Conservation (phyloP, 257 asterid genomes). For the Penstemon davidsonii region DNA sequence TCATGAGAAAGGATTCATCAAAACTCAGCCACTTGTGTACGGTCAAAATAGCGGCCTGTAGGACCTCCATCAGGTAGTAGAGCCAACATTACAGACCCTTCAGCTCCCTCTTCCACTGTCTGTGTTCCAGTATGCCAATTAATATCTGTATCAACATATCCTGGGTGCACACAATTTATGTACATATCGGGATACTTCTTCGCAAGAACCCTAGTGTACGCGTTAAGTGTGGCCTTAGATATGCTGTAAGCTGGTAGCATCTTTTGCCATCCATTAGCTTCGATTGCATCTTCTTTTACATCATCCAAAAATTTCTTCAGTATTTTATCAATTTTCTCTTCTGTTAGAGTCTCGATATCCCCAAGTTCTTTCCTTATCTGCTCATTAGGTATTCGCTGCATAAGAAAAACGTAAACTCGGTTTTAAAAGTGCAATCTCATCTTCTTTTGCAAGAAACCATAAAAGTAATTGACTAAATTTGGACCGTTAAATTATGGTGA, state of each 20-base stretch:
- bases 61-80: slow-evolving; percentile 66
- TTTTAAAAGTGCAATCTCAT: background rate
- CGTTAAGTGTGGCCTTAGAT: slow-evolving; percentile 71
- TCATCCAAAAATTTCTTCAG: slow-evolving; percentile 54
- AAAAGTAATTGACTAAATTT: background rate
- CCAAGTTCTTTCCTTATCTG: slow-evolving; percentile 57
- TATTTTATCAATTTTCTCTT: slow-evolving; percentile 53
- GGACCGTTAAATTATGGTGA: background rate
- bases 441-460: background rate
- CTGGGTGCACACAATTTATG: slow-evolving; percentile 78
- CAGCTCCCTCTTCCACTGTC: slow-evolving; percentile 69
- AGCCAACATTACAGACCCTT: slow-evolving; percentile 69
- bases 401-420: slow-evolving; percentile 14
- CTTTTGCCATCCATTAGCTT: slow-evolving; percentile 75
- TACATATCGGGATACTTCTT: slow-evolving; percentile 64
- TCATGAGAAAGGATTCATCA: slow-evolving; percentile 27
- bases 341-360: slow-evolving; percentile 58
- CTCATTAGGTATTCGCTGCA: slow-evolving; percentile 69
- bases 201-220: slow-evolving; percentile 73
- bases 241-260: slow-evolving; percentile 82
- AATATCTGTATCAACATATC: slow-evolving; percentile 67
- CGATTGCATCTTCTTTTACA: slow-evolving; percentile 48
- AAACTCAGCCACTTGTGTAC: slow-evolving; percentile 48
- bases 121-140: slow-evolving; percentile 62
- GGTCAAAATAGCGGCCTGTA: slow-evolving; percentile 74